Evolutionary conservation across 139 green algal genomes (phyloP).

Genomic region (Coelastrella sp.): DNA sequence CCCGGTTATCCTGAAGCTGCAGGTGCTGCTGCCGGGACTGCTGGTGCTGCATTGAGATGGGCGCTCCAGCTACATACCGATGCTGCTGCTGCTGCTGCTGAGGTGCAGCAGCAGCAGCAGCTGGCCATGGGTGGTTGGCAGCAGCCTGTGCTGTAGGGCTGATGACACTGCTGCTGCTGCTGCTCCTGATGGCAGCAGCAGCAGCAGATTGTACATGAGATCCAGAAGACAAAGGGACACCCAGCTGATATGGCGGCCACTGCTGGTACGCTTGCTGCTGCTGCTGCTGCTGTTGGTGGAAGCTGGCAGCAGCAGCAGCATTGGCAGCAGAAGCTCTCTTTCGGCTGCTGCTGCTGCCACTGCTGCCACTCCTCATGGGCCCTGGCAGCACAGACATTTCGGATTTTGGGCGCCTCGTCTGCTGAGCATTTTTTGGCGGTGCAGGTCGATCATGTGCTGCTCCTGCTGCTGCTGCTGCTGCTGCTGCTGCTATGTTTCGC

Average conservation of each 20-base stretch:
- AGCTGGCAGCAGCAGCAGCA: not conserved
- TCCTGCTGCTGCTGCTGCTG: not conserved
- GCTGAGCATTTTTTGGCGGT: not conserved
- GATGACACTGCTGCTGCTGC: not conserved
- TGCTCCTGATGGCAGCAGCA: not conserved
- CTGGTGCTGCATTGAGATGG: not conserved
- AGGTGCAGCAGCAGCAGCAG: conserved; percentile 3
- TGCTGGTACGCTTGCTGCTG: not conserved
- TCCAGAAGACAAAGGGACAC: not conserved
- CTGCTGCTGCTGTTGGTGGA: not conserved
- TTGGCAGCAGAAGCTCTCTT: not conserved
- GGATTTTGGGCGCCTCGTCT: too few species aligned
- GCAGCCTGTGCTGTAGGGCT: not conserved
- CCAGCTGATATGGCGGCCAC: not conserved
- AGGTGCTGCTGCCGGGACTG: not conserved
- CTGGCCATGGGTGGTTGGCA: not conserved
- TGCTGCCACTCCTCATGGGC: not conserved
- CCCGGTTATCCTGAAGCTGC: not conserved
- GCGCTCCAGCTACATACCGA: not conserved
- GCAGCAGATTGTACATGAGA: not conserved
- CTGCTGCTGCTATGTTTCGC: not conserved
- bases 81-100: not conserved
- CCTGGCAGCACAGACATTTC: not conserved
- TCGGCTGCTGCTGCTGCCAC: conserved; percentile 1
- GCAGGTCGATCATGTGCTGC: not conserved